phyloP scores from a whole-genome alignment of 768 basidiomycete species.

The Mycena maculata region DNA sequence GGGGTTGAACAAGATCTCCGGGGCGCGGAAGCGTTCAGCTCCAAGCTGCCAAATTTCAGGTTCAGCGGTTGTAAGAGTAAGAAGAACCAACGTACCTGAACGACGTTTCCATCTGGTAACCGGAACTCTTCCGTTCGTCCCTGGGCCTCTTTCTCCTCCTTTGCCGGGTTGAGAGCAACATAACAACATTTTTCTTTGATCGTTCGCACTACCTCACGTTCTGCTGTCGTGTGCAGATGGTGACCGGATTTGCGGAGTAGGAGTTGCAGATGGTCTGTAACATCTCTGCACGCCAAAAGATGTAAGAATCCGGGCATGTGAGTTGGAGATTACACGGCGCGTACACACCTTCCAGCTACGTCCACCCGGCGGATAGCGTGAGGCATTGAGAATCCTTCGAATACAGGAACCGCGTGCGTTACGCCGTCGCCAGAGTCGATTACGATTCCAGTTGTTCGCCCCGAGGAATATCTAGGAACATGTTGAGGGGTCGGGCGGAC shows the following conservation, averaged over 20 bases:
- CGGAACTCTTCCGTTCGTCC: slow-evolving; percentile 89
- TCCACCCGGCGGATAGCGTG: slow-evolving; percentile 97
- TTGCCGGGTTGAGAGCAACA: slow-evolving; percentile 89
- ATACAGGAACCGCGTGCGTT: slow-evolving; percentile 98
- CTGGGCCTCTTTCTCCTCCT: slow-evolving; percentile 92
- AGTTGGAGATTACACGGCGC: not conserved
- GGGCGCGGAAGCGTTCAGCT: slow-evolving; percentile 94
- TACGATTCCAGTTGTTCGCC: slow-evolving; percentile 98
- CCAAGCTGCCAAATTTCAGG: slow-evolving; percentile 73
- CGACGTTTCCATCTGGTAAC: slow-evolving; percentile 93
- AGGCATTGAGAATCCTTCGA: slow-evolving; percentile 99
- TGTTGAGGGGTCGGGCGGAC: slow-evolving; percentile 2
- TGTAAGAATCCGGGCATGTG: not conserved
- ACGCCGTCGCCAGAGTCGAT: slow-evolving; percentile 99
- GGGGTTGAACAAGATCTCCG: slow-evolving; percentile 97
- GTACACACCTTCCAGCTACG: slow-evolving; percentile 90
- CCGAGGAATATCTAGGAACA: slow-evolving; percentile 88
- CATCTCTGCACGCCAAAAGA: slow-evolving; percentile 72
- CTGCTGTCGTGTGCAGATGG: slow-evolving; percentile 95
- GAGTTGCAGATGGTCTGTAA: slow-evolving; percentile 95
- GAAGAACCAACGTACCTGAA: slow-evolving; percentile 69
- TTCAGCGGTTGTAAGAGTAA: slow-evolving; percentile 29
- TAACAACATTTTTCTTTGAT: slow-evolving; percentile 99
- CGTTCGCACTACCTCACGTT: slow-evolving; percentile 94
- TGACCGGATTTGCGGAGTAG: slow-evolving; percentile 94